Evolutionary conservation across 2,329 filamentous ascomycete species (phyloP), one percentile per base, ranked within the genome.

Genomic region (Graphilbum sp.): DNA sequence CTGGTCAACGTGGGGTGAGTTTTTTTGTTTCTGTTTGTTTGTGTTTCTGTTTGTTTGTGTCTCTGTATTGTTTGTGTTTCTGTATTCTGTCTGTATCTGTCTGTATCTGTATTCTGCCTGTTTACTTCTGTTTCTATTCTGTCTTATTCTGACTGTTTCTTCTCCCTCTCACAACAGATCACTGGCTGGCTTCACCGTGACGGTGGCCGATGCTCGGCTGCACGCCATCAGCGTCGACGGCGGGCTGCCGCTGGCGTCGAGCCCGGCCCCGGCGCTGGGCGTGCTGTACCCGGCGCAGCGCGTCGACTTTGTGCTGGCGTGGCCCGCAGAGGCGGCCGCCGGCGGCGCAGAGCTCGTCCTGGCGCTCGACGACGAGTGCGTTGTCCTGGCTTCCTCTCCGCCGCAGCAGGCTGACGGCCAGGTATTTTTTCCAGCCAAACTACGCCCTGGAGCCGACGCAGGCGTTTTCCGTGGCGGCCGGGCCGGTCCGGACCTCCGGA

Each of bases 251-350:
- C 34, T 52, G 8, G 36, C 27, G 1, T 29, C 38, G 8, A 21
- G 27, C 17, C 9, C 23, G 1, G 29, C 41, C 29, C 47, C 45
- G 36, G 35, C 39, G 3, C 16, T 49, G 6, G 45, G 49, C 2
- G 35, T 50, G 2, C 37, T 50, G 15, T 46, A 48, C 25, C 49
- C 49, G 5, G 49, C 45, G 2, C 46, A 50, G 37, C 37, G 47
- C 3, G 45, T 47, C 1, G 47, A 50, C 21, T 44, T 41, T 5
- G 27, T 45, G 3, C 11, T 50, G 18, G 36, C 37, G 13, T 50
- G 49, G 49, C 41, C 44, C 1, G 37, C 45, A 2, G 10, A 18
- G 0, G 25, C 15, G 3, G 24, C 15, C 0, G 8, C 25, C 4
- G 21, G 33, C 2, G 36, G 43, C n/a, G 39, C 41, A 0, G 35